phyloP scores from a whole-genome alignment of 192 early-diverging fungal species.

The Gonapodya sp. region DNA sequence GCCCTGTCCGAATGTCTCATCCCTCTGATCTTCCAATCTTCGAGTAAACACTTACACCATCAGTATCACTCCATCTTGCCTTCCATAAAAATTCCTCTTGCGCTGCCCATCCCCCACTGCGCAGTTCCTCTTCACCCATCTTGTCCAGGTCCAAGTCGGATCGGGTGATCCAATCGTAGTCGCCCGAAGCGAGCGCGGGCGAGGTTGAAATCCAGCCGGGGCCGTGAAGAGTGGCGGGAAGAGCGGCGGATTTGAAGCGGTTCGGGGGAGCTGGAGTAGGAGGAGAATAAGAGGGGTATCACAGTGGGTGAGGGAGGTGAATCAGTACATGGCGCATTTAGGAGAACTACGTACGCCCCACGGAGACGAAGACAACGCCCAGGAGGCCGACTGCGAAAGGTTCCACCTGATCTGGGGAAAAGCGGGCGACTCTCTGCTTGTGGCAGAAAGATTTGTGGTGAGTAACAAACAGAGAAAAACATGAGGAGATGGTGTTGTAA shows the following conservation, averaged over 20 bases:
- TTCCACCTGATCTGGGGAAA: not conserved
- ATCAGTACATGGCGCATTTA: not conserved
- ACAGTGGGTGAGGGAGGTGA: no score
- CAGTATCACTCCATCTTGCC: not conserved
- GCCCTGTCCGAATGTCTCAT: no score
- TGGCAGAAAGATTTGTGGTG: not conserved
- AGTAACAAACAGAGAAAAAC: not conserved
- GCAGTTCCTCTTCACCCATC: not conserved
- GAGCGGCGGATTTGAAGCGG: not conserved
- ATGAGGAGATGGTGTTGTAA: not conserved
- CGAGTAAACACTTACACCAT: no score
- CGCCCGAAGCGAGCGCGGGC: not conserved
- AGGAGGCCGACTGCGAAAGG: not conserved
- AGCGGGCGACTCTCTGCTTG: not conserved
- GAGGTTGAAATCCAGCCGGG: not conserved
- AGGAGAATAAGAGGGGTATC: not conserved
- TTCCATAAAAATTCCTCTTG: not conserved
- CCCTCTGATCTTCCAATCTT: no score
- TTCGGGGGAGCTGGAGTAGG: not conserved
- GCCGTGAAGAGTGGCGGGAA: not conserved
- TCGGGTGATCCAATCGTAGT: not conserved
- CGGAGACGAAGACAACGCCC: not conserved
- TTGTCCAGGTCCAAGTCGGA: not conserved
- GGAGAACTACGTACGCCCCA: not conserved
- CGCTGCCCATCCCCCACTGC: not conserved